Evolutionary conservation across 2,329 filamentous ascomycete species (phyloP), one percentile per base, ranked within the genome.

Genomic region (Hypoxylon sp.): DNA sequence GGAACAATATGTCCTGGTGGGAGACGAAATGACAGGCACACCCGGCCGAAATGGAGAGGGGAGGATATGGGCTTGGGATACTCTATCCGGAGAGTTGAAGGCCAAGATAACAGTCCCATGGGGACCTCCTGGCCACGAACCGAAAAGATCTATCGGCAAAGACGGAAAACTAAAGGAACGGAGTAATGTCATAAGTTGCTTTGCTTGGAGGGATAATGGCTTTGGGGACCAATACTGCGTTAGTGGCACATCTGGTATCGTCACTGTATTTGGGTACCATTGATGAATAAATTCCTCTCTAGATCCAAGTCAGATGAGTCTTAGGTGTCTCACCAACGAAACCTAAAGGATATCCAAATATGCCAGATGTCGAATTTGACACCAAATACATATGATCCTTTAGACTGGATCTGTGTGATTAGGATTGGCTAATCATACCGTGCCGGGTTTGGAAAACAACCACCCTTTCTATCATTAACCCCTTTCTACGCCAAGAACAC

Each of bases 11-110:
- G 93, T 96, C 1, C 75, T 98, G 2, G 91, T 89, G 55, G 95
- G 95, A 6, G 93, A 94, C 74, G 94, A 98, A 79, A 84, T 87
- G 75, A 80, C 74, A 5, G 70, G 69, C 1, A 28, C 69, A 1
- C 68, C 75, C 58, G 74, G 77, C 66, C 19, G 76, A 73, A 41
- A 75, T 60, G 81, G 80, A 2, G 83, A 91, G 67, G 92, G 91
- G 2, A 84, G 84, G 74, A 80, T 94, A 6, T 90, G 90, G 82
- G 93, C 89, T 1, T 98, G 95, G 95, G 94, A 98, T 80, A 82
- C 97, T 19, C 78, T 97, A 60, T 91, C 86, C 5, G 94, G 93
- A 1, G 87, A 89, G 60, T 77, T 92, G 55, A 83, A 88, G 63
- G 88, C 91, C 32, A 88, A 83, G 70, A 80, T 97, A 5, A 80